Conservation (phyloP, 768 basidiomycete species). For the Steccherinum ochraceum region DNA sequence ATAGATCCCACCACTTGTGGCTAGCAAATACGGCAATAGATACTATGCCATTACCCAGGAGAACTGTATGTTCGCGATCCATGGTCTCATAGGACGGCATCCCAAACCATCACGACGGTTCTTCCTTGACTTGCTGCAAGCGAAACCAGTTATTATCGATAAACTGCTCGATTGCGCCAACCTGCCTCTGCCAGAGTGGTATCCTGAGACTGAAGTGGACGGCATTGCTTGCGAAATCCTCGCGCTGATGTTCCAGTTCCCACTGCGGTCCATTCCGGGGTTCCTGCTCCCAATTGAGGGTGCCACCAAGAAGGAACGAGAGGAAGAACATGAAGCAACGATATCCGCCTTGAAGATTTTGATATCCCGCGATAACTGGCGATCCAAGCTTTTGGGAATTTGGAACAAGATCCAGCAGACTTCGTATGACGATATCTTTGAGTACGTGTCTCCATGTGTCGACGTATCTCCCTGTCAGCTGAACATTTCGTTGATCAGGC, state of each 20-base stretch:
- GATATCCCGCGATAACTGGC: neutral
- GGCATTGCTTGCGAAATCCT: slow-evolving; percentile 22
- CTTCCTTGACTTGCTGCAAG: slow-evolving; percentile 14
- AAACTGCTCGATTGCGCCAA: slow-evolving; percentile 22
- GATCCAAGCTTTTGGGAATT: neutral
- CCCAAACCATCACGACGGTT: slow-evolving; percentile 9
- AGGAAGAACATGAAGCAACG: neutral
- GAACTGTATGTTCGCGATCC: slow-evolving; percentile 8
- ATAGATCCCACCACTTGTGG: neutral
- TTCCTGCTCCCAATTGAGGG: neutral
- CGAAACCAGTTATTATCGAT: slow-evolving; percentile 17
- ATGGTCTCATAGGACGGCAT: slow-evolving; percentile 10
- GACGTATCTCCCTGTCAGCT: neutral
- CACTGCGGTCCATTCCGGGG: slow-evolving; percentile 7
- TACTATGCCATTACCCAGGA: slow-evolving; percentile 23
- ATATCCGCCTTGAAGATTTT: slow-evolving; percentile 2
- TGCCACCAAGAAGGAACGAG: neutral
- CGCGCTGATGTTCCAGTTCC: slow-evolving; percentile 18
- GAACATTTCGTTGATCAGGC: neutral
- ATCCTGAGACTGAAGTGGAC: slow-evolving; percentile 20
- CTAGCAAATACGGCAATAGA: slow-evolving; percentile 4
- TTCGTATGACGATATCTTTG: neutral
- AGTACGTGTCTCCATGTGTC: neutral
- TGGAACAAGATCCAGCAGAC: neutral
- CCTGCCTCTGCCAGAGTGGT: slow-evolving; percentile 19